Conservation (phyloP, 257 asterid genomes). For the Solanum neorickii region DNA sequence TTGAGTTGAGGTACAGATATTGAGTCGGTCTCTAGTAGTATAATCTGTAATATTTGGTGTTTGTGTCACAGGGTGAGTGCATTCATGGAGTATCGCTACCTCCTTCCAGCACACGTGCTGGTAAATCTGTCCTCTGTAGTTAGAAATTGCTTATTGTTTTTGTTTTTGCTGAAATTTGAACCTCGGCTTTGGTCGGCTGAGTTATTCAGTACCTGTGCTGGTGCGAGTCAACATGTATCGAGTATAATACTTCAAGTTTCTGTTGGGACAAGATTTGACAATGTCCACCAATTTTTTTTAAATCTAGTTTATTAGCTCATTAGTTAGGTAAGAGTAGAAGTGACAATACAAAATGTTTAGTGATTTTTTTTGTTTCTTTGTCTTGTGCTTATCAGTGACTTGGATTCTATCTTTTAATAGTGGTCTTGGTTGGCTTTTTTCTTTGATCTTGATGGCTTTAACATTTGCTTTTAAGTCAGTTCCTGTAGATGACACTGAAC, state of each 20-base stretch:
- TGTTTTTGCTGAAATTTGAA: not conserved
- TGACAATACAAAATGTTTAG: not conserved
- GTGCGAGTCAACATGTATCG: not conserved
- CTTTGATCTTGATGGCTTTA: not conserved
- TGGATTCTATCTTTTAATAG: not conserved
- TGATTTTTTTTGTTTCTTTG: not conserved
- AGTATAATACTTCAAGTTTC: not conserved
- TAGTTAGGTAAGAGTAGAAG: not conserved
- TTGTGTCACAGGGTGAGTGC: not conserved
- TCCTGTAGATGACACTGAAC: not conserved
- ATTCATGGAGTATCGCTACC: not conserved
- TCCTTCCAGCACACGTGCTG: too few relatives aligned
- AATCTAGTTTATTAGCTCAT: not conserved
- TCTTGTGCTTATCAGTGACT: not conserved
- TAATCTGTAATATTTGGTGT: not conserved
- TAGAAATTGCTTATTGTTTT: not conserved
- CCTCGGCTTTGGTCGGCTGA: not conserved
- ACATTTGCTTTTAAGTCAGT: not conserved
- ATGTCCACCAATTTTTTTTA: not conserved
- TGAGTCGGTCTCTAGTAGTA: not conserved
- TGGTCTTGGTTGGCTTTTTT: not conserved
- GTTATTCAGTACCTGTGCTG: not conserved
- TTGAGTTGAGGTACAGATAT: not conserved
- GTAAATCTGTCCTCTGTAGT: not conserved
- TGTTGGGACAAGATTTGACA: not conserved